phyloP scores from a whole-genome alignment of 106 monocot species.

The Posidonia australis region DNA sequence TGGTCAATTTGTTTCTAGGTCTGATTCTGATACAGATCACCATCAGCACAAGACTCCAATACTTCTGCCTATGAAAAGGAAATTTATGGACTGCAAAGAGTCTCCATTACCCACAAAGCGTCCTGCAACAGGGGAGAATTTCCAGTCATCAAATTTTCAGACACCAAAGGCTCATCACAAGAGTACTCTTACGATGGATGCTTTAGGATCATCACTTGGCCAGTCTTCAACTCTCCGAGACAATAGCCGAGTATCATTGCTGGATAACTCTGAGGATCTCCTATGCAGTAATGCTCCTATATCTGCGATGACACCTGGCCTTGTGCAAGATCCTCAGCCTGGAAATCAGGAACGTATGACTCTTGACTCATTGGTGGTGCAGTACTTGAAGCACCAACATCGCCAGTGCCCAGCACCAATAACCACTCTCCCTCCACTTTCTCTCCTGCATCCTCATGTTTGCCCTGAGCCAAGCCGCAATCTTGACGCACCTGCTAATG shows the following conservation, averaged over 20 bases:
- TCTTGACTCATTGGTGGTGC: constrained; percentile 88
- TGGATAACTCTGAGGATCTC: constrained; percentile 36
- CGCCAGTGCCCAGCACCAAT: constrained; percentile 93
- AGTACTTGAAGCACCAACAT: constrained; percentile 95
- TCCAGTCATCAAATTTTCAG: constrained; percentile 33
- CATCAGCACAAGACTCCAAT: constrained; percentile 43
- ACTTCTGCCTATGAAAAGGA: constrained; percentile 76
- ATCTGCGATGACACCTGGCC: constrained; percentile 20
- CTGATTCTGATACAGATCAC: constrained; percentile 25
- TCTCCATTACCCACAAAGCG: constrained; percentile 39
- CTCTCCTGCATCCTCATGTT: constrained; percentile 86
- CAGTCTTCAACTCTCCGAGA: constrained; percentile 17
- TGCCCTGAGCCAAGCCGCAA: constrained; percentile 84
- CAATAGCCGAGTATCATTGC: constrained; percentile 11
- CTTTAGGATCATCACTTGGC: background rate
- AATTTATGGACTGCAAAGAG: constrained; percentile 57
- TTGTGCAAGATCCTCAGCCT: constrained; percentile 24
- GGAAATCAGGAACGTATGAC: constrained; percentile 71
- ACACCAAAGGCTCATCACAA: constrained; percentile 36
- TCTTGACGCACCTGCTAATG: constrained; percentile 80
- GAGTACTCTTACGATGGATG: constrained; percentile 18
- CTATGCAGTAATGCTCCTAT: constrained; percentile 25
- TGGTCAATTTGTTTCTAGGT: constrained; percentile 13
- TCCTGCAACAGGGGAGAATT: constrained; percentile 23
- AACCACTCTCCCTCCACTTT: constrained; percentile 92